A percentile compares a stretch with the other conserved stretches of the same genome.
Conservation (phyloP, 2,329 filamentous ascomycete genomes). For the Coniochaeta hoffmannii region DNA sequence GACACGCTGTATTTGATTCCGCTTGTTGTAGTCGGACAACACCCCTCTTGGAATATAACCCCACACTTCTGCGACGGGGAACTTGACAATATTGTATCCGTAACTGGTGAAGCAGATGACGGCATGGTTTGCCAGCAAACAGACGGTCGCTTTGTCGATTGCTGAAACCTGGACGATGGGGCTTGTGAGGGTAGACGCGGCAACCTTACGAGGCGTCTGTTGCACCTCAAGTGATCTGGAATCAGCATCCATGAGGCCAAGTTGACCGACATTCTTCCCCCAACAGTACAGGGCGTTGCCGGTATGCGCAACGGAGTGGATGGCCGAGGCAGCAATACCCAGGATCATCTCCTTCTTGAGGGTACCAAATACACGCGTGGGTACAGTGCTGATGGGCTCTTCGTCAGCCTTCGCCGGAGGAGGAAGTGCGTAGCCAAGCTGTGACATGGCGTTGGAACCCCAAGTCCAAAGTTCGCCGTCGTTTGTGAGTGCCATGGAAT, state of each 20-base stretch:
- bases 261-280: slow-evolving; percentile 89
- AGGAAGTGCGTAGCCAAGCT: slow-evolving; percentile 79
- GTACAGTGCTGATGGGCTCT: slow-evolving; percentile 71
- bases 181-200: slow-evolving; percentile 70
- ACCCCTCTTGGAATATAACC: slow-evolving; percentile 64
- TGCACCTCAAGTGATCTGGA: slow-evolving; percentile 87
- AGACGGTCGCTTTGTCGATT: slow-evolving; percentile 82
- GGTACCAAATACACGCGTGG: slow-evolving; percentile 84
- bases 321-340: slow-evolving; percentile 79
- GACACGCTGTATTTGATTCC: slow-evolving; percentile 67
- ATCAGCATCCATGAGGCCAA: slow-evolving; percentile 91
- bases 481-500: slow-evolving; percentile 78
- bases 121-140: slow-evolving; percentile 77
- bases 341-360: slow-evolving; percentile 78
- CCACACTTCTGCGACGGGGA: slow-evolving; percentile 53
- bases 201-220: slow-evolving; percentile 74
- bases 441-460: slow-evolving; percentile 80
- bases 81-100: slow-evolving; percentile 84
- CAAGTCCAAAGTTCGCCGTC: slow-evolving; percentile 90
- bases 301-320: slow-evolving; percentile 89
- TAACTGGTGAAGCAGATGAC: slow-evolving; percentile 95
- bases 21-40: slow-evolving; percentile 57
- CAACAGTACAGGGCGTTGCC: slow-evolving; percentile 79
- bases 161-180: slow-evolving; percentile 74
- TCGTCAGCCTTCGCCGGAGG: slow-evolving; percentile 62